phyloP scores from a whole-genome alignment of 1,284 basidiomycete genomes.

The Cryptococcus hybrid region DNA sequence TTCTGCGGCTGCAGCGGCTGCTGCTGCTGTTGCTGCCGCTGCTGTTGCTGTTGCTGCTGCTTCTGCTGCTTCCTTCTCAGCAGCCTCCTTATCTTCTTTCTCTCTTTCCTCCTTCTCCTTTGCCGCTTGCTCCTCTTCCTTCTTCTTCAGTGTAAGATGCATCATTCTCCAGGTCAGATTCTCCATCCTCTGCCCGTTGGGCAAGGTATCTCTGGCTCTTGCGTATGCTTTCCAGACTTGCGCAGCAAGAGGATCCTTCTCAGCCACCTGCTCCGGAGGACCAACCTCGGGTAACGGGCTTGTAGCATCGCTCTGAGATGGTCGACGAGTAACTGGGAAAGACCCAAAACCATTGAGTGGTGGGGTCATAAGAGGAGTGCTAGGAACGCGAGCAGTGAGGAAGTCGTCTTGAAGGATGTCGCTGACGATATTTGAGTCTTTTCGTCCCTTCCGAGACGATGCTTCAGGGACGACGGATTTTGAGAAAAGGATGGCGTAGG shows the following conservation, averaged over 20 bases:
- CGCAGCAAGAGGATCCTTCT: constrained; percentile 83
- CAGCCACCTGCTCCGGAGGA: constrained; percentile 46
- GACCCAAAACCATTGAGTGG: constrained; percentile 13
- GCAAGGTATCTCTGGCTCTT: constrained; percentile 77
- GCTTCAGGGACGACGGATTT: constrained; percentile 10
- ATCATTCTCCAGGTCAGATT: constrained; percentile 98
- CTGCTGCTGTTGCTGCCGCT: background rate
- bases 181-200: constrained; percentile 94
- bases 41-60: background rate
- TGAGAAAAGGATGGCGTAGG: constrained; percentile 14
- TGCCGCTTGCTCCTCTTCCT: constrained; percentile 28
- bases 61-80: constrained; percentile 1
- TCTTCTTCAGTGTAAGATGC: constrained; percentile 68
- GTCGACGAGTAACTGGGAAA: constrained; percentile 25
- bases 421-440: constrained; percentile 30
- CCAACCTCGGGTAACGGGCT: constrained; percentile 23
- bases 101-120: constrained; percentile 16
- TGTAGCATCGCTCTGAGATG: constrained; percentile 27
- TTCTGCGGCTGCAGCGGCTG: background rate
- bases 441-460: constrained; percentile 1
- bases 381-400: constrained; percentile 21
- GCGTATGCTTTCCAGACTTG: constrained; percentile 98
- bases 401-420: constrained; percentile 48
- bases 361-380: constrained; percentile 29
- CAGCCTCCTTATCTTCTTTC: constrained; percentile 9